Base-by-base conservation (phyloP, 208 protist species). In the Leishmania turanica region DNA sequence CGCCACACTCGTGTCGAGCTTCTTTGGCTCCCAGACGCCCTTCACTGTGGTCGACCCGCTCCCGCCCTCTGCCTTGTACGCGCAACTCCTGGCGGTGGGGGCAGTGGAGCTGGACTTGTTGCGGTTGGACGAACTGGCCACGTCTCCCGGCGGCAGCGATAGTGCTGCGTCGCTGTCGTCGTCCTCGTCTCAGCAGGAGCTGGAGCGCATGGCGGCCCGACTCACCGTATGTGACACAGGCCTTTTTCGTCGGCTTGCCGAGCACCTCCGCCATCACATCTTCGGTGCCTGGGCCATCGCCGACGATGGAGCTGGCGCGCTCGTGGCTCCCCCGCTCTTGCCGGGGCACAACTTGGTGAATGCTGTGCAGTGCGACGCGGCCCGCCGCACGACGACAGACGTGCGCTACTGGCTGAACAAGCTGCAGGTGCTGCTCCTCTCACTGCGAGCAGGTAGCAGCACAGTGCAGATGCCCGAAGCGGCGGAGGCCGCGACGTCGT, bases 331-430 rank as follows among this genome's bases (percentile, higher is more conserved):
- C 58, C 54, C 42, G 34, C 21, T 27, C 17, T 1, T 47, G 58
- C 0, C 34, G 53, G 15, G n/a, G 3, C 47, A n/a, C 56, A 7
- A 24, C n/a, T 71, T 73, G 56, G 8, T 68, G 19, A 37, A 17
- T 17, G 74, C 65, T 7, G 34, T 80, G 19, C 77, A 68, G 42
- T 64, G 31, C 58, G 75, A 85, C 21, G 87, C 84, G 13, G 87
- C 79, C 3, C n/a, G 40, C 54, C 21, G 74, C n/a, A 83, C 80
- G 60, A 91, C 85, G 17, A 88, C 86, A 31, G 93, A 96, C 79
- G 86, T 95, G 24, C 91, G 93, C 37, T 86, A 87, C 53, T 96
- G 93, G 93, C 62, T 95, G 65, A 93, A 94, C 73, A 89, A 84
- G 21, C 88, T 96, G 24, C 91, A 96, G 70, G 87, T 89, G 82